Evolutionary conservation across 192 early-diverging fungal genomes (phyloP).

Genomic region (Mortierella claussenii): DNA sequence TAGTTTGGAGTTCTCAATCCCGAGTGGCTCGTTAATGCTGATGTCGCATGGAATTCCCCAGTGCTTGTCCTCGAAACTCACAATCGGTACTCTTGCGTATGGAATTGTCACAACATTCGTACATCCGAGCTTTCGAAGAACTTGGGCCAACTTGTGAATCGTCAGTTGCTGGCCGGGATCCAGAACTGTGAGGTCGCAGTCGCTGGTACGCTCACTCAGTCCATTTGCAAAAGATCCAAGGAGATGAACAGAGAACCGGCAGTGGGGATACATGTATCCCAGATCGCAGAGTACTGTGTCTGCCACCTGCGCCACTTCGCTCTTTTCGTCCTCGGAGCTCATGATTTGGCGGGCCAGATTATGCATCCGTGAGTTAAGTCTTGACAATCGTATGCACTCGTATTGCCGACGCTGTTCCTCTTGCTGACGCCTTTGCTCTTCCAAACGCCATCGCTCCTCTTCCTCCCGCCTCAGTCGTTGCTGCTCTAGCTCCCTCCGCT

Average conservation of each 20-base stretch:
- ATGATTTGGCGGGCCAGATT: not conserved
- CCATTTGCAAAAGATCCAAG: constrained; percentile 6
- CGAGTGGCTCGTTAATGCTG: not conserved
- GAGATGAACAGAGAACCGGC: not conserved
- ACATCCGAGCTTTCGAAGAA: not conserved
- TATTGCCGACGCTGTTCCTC: not conserved
- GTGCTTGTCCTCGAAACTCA: not conserved
- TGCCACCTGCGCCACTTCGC: not conserved
- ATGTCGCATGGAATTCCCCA: not conserved
- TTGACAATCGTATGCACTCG: not conserved
- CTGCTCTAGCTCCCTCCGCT: not conserved
- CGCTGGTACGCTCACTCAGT: not conserved
- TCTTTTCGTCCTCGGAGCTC: not conserved
- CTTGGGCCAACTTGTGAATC: not conserved
- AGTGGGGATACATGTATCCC: not conserved
- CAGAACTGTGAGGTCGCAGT: constrained; percentile 1
- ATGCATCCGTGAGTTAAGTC: not conserved
- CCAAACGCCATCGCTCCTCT: not conserved
- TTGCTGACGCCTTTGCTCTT: not conserved
- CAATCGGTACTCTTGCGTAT: constrained; percentile 9
- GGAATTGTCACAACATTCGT: not conserved
- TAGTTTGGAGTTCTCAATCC: not conserved
- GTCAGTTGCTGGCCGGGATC: not conserved
- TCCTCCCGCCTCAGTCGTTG: not conserved
- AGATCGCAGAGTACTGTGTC: not conserved